Conservation (phyloP, 805 yeast species). For the Ogataea parapolymorpha region DNA sequence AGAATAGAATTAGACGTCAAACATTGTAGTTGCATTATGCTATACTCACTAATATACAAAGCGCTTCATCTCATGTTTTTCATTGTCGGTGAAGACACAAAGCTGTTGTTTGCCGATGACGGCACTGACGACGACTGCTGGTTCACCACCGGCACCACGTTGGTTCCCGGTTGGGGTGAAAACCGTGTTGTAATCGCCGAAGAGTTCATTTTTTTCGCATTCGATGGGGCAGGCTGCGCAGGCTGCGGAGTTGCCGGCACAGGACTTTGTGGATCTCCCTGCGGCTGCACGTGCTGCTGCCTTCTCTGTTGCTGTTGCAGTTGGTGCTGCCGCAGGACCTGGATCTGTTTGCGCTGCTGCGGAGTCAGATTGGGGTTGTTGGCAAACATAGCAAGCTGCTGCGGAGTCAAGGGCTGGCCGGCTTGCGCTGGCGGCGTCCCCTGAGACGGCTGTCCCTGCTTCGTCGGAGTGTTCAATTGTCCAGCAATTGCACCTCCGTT, state of each 20-base stretch:
- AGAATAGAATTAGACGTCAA: conserved; percentile 7
- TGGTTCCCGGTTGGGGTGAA: conserved; percentile 29
- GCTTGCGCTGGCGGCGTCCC: conserved; percentile 1
- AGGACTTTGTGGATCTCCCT: conserved; percentile 13
- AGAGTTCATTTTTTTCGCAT: conserved; percentile 21
- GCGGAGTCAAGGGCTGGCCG: conserved; percentile 19
- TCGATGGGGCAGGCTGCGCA: conserved; percentile 19
- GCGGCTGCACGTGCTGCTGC: conserved; percentile 18
- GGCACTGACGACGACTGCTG: conserved; percentile 12
- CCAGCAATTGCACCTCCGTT: conserved; percentile 17
- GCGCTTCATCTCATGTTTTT: conserved; percentile 5
- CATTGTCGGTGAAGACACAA: conserved; percentile 14
- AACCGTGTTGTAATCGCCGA: conserved; percentile 29
- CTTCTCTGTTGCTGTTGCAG: conserved; percentile 24
- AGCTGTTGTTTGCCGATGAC: conserved; percentile 16
- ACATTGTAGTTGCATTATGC: conserved; percentile 4
- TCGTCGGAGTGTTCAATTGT: conserved; percentile 16
- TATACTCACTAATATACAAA: conserved; percentile 9
- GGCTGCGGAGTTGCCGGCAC: conserved; percentile 15
- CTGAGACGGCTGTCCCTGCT: conserved; percentile 13
- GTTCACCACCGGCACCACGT: conserved; percentile 14
- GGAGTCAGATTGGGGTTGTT: conserved; percentile 40
- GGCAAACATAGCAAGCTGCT: conserved; percentile 27
- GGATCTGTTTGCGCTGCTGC: conserved; percentile 44
- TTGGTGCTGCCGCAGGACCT: conserved; percentile 37